phyloP scores from a whole-genome alignment of 169 alveolate genomes.

The Plasmodium vinckei region DNA sequence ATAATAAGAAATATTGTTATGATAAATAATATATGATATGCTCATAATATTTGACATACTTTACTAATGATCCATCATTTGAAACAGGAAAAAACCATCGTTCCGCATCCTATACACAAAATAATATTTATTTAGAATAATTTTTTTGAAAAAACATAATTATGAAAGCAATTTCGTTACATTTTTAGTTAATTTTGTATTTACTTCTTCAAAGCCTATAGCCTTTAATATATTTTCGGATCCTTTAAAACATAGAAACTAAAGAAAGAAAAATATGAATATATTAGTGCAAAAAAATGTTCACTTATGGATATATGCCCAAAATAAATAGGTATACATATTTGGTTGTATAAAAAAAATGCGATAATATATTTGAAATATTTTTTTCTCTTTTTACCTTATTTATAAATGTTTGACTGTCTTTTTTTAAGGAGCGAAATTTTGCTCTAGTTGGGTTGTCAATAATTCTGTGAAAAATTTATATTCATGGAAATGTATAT shows the following conservation, averaged over 20 bases:
- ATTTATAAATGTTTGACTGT: conserved; percentile 63
- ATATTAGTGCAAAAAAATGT: background rate
- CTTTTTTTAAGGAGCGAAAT: conserved; percentile 65
- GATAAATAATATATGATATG: too few relatives aligned
- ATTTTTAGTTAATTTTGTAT: background rate
- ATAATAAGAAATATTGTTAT: background rate
- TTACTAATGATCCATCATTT: conserved; percentile 30
- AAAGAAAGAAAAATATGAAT: background rate
- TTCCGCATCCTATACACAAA: conserved; percentile 36
- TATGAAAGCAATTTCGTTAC: background rate
- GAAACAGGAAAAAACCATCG: conserved; percentile 65
- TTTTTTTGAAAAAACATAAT: background rate
- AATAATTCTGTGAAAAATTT: conserved; percentile 28
- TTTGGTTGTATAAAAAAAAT: background rate
- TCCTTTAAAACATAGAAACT: conserved; percentile 47
- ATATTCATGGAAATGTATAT: background rate
- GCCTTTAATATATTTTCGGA: conserved; percentile 31
- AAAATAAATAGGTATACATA: background rate
- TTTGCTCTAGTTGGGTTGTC: conserved; percentile 73
- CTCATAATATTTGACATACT: conserved; percentile 1
- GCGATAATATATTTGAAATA: background rate
- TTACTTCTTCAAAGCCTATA: conserved; percentile 67
- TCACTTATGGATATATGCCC: background rate
- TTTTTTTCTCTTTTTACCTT: conserved; percentile 26
- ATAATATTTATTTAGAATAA: background rate